A percentile compares a stretch with the other conserved stretches of the same genome.
Evolutionary conservation across 2,329 filamentous ascomycete species (phyloP).

Genomic region (Xylaria arbuscula): DNA sequence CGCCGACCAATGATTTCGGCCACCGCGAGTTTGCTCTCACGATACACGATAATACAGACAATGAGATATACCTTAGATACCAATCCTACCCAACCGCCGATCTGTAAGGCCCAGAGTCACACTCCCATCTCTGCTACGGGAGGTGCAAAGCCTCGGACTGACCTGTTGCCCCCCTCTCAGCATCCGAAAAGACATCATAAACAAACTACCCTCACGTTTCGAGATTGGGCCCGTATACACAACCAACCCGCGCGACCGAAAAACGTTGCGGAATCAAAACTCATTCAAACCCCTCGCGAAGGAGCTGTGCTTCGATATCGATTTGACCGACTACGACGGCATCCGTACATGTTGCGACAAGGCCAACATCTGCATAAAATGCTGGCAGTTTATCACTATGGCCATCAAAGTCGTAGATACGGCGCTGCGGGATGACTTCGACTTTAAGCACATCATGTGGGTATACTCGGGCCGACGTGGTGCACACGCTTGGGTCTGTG

Average conservation of each 20-base stretch:
- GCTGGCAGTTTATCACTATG: conserved; percentile 98
- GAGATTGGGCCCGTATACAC: conserved; percentile 98
- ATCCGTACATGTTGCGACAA: conserved; percentile 95
- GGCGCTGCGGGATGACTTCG: conserved; percentile 92
- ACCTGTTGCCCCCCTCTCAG: conserved; percentile 54
- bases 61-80: conserved; percentile 89
- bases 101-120: conserved; percentile 54
- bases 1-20: conserved; percentile 86
- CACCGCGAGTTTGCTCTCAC: conserved; percentile 98
- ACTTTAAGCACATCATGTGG: conserved; percentile 97
- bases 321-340: conserved; percentile 98
- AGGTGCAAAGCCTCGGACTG: conserved; percentile 9
- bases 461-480: conserved; percentile 97
- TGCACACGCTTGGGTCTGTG: conserved; percentile 98
- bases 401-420: conserved; percentile 92
- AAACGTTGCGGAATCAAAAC: conserved; percentile 78
- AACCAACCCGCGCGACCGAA: conserved; percentile 92
- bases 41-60: conserved; percentile 69
- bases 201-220: conserved; percentile 90
- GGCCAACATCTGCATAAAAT: conserved; percentile 92
- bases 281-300: conserved; percentile 90
- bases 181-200: conserved; percentile 90
- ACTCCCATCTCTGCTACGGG: neutral
- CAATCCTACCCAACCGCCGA: conserved; percentile 72
- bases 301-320: conserved; percentile 98